Evolutionary conservation across 2,329 filamentous ascomycete genomes (phyloP), one percentile per base, ranked within the genome.

Genomic region (Aschersonia sp.): DNA sequence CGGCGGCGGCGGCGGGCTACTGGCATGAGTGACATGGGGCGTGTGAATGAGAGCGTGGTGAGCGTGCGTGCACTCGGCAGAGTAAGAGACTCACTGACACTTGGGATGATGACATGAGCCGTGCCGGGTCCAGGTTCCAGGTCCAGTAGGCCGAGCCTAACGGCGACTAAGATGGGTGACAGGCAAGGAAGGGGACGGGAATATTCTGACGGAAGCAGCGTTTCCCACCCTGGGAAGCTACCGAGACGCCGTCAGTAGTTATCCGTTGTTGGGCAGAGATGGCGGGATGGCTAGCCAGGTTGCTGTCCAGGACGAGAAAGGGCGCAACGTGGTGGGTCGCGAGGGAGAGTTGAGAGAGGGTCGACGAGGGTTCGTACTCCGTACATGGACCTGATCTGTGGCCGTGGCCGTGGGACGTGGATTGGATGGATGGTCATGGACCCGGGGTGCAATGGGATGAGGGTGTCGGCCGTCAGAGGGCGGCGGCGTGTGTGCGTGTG

Each of bases 41-140:
- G 55, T 56, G 58, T 47, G 56, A 57, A 12, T 32, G 43, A 37
- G 22, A 22, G 22, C 22, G 22, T 22, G 22, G 22, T 22, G 22
- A 22, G 22, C 22, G 22, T 22, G 22, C 22, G 22, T 22, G 22
- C 4, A 22, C 12, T 4, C 2, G 35, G 8, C 35, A 8, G 35
- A 37, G 35, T 37, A 12, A 37, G 35, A 37, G 12, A 4, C 35
- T 37, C 35, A 37, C 40, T 41, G 9, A n/a, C 9, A 41, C 40
- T 7, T 37, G 8, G 35, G 12, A 37, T 12, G 12, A 37, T 37
- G 35, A 37, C 35, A 37, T 37, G 35, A 37, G 35, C 35, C 35
- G 35, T 37, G 35, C 35, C 35, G 35, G 35, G 8, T 42, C 40
- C 9, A 42, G 11, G n/a, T 42, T 42, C 40, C 9, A 42, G 11